phyloP scores from a whole-genome alignment of 2,329 filamentous ascomycete species.

The Sordariomycetes sp. region DNA sequence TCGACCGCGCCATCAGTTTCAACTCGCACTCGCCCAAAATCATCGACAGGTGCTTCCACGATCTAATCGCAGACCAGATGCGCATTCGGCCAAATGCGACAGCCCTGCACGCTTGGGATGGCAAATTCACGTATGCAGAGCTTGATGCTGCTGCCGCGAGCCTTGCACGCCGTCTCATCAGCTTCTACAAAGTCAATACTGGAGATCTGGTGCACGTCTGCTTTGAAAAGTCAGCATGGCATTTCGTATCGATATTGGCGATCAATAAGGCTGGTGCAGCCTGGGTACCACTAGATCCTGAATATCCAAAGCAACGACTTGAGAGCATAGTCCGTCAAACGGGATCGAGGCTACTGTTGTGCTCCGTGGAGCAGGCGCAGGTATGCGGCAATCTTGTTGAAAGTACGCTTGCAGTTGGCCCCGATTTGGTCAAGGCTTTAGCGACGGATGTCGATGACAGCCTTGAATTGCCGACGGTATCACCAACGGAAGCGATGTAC shows the following conservation, averaged over 20 bases:
- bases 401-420: no score
- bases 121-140: background rate
- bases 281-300: constrained; percentile 11
- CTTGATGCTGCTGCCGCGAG: background rate
- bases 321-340: constrained; percentile 1
- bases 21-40: no score
- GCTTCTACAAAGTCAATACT: background rate
- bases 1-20: no score
- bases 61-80: no score
- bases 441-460: no score
- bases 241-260: constrained; percentile 10
- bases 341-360: no score
- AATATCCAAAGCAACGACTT: constrained; percentile 1
- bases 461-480: no score
- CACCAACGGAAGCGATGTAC: no score
- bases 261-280: constrained; percentile 14
- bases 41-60: no score
- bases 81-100: constrained; percentile 17
- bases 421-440: no score
- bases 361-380: no score
- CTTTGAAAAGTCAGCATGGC: constrained; percentile 11
- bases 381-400: no score
- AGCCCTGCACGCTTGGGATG: constrained; percentile 23
- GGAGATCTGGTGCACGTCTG: constrained; percentile 8
- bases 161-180: background rate